Evolutionary conservation across 108 stramenopile species (phyloP).

Genomic region (Skeletonema potamos): DNA sequence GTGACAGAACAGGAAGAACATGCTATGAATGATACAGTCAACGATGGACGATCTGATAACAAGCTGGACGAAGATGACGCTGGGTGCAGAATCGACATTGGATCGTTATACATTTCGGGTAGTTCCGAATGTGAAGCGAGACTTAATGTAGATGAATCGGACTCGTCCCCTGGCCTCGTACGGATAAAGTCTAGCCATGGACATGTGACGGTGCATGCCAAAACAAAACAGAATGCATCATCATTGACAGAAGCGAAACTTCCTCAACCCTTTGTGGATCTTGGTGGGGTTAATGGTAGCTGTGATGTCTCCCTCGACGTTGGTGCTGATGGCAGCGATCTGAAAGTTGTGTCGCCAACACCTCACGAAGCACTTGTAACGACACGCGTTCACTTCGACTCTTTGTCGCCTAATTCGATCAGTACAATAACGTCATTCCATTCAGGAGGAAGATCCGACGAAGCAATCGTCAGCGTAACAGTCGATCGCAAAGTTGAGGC

Average conservation of each 20-base stretch:
- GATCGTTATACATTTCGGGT: slow-evolving; percentile 71
- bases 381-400: slow-evolving; percentile 75
- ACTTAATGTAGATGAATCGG: slow-evolving; percentile 2
- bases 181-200: slow-evolving; percentile 77
- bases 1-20: neutral
- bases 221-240: slow-evolving; percentile 4
- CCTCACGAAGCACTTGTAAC: slow-evolving; percentile 27
- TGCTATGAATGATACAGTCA: neutral
- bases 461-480: slow-evolving; percentile 75
- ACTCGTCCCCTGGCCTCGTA: slow-evolving; percentile 37
- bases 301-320: slow-evolving; percentile 61
- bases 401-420: slow-evolving; percentile 68
- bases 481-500: slow-evolving; percentile 87
- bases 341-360: neutral
- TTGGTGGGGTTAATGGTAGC: slow-evolving; percentile 89
- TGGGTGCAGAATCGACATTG: slow-evolving; percentile 73
- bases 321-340: neutral
- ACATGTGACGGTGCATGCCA: slow-evolving; percentile 34
- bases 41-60: neutral
- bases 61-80: slow-evolving; percentile 72
- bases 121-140: slow-evolving; percentile 15
- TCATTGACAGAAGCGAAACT: neutral
- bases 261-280: slow-evolving; percentile 51
- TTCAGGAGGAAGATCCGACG: slow-evolving; percentile 16
- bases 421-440: slow-evolving; percentile 62